Percentiles rank a stretch among this genome's conserved stretches.
phyloP scores from a whole-genome alignment of 371 early-diverging fungal species.

The Mortierella sp. region DNA sequence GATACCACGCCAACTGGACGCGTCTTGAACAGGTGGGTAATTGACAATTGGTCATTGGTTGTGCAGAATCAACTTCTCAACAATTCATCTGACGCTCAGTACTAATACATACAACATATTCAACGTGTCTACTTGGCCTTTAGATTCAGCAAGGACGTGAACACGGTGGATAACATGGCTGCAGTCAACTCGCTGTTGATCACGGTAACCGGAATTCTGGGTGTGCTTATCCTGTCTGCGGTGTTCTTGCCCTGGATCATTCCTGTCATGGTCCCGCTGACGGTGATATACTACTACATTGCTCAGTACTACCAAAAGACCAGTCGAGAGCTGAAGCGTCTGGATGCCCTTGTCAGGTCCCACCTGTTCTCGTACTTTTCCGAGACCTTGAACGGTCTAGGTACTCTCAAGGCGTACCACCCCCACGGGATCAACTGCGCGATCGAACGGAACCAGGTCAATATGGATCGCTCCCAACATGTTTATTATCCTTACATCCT shows the following conservation, averaged over 20 bases:
- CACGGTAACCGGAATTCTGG: slow-evolving; percentile 61
- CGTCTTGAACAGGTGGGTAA: slow-evolving; percentile 78
- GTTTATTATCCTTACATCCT: slow-evolving; percentile 12
- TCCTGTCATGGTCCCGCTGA: slow-evolving; percentile 21
- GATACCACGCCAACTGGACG: slow-evolving; percentile 84
- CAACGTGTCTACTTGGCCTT: too few relatives aligned
- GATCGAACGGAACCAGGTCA: slow-evolving; percentile 33
- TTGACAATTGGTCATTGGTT: too few relatives aligned
- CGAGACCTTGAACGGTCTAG: slow-evolving; percentile 67
- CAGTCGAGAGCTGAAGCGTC: slow-evolving; percentile 80
- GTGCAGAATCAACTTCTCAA: too few relatives aligned
- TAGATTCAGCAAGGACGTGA: slow-evolving; percentile 90
- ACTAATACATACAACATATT: too few relatives aligned
- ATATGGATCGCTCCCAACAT: slow-evolving; percentile 43
- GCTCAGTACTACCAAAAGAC: slow-evolving; percentile 64
- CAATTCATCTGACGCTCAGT: too few relatives aligned
- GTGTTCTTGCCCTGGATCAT: slow-evolving; percentile 59
- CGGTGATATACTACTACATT: slow-evolving; percentile 44
- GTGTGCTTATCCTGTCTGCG: slow-evolving; percentile 63
- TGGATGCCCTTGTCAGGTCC: slow-evolving; percentile 70
- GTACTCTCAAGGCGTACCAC: slow-evolving; percentile 69
- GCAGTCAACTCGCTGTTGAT: slow-evolving; percentile 64
- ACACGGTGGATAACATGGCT: slow-evolving; percentile 80
- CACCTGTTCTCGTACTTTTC: slow-evolving; percentile 68
- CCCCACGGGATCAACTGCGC: slow-evolving; percentile 50